Evolutionary conservation across 352 stramenopile species (phyloP).

Genomic region (Globisporangium solare): DNA sequence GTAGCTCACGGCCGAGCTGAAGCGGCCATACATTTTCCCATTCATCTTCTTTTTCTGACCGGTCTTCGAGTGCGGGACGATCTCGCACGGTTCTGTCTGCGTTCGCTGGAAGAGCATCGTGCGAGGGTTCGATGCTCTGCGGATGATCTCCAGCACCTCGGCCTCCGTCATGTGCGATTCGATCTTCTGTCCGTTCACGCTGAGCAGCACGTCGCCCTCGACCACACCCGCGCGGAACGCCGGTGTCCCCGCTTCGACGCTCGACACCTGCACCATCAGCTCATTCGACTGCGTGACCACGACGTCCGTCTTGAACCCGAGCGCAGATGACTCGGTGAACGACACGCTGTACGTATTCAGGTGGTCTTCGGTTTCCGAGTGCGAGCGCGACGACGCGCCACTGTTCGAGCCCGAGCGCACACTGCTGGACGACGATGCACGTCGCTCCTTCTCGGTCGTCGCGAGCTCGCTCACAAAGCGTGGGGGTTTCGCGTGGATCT

Average conservation of each 20-base stretch:
- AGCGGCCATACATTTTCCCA: slow-evolving; percentile 39
- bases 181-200: slow-evolving; percentile 57
- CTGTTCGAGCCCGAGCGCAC: slow-evolving; percentile 10
- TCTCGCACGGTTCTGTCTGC: slow-evolving; percentile 25
- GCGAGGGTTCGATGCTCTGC: slow-evolving; percentile 36
- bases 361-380: slow-evolving; percentile 26
- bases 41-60: slow-evolving; percentile 30
- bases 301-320: slow-evolving; percentile 55
- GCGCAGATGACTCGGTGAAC: slow-evolving; percentile 40
- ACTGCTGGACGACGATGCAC: slow-evolving; percentile 38
- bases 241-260: slow-evolving; percentile 49
- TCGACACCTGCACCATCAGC: slow-evolving; percentile 44
- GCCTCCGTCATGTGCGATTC: slow-evolving; percentile 57
- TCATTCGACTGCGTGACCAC: slow-evolving; percentile 49
- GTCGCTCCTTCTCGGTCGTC: slow-evolving; percentile 12
- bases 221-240: slow-evolving; percentile 51
- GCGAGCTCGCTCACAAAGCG: slow-evolving; percentile 54
- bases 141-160: slow-evolving; percentile 60
- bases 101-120: slow-evolving; percentile 56
- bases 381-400: slow-evolving; percentile 23
- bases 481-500: slow-evolving; percentile 62
- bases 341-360: slow-evolving; percentile 57
- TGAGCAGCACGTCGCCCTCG: slow-evolving; percentile 50
- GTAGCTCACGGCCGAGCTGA: slow-evolving; percentile 62
- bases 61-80: slow-evolving; percentile 26